phyloP scores from a whole-genome alignment of 352 stramenopile genomes.

The Globisporangium uncinulatum region DNA sequence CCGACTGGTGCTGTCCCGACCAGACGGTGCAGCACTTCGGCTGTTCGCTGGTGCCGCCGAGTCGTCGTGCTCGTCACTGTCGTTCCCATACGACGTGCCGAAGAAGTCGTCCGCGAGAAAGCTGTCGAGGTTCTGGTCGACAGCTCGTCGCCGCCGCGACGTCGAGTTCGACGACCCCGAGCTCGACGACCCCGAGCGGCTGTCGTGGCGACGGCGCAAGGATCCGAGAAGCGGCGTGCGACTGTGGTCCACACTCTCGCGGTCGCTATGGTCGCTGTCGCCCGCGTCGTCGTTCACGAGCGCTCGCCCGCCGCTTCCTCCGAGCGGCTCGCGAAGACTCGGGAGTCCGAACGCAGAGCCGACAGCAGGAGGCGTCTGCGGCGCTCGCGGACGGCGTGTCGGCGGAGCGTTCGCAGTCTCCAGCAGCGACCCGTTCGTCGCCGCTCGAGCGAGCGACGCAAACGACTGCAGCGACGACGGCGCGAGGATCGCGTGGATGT shows the following conservation, averaged over 20 bases:
- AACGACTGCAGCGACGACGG: constrained; percentile 66
- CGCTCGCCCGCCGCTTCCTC: constrained; percentile 13
- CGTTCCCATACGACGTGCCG: constrained; percentile 36
- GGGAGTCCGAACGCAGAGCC: constrained; percentile 28
- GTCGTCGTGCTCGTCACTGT: constrained; percentile 20
- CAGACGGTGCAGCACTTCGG: neutral
- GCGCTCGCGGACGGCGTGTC: constrained; percentile 10
- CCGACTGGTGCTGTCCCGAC: neutral
- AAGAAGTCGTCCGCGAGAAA: constrained; percentile 71
- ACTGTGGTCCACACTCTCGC: constrained; percentile 44
- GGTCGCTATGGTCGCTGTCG: constrained; percentile 16
- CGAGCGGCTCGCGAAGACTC: constrained; percentile 21
- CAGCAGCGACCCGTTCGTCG: constrained; percentile 6
- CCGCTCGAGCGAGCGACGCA: constrained; percentile 30
- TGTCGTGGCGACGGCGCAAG: constrained; percentile 26
- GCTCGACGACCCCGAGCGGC: constrained; percentile 14
- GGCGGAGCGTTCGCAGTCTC: constrained; percentile 2
- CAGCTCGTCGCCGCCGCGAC: constrained; percentile 21
- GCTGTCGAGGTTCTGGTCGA: constrained; percentile 31
- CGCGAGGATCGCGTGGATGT: constrained; percentile 84
- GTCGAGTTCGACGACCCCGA: constrained; percentile 13
- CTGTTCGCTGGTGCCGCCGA: constrained; percentile 14
- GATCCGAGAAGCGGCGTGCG: constrained; percentile 48
- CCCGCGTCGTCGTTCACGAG: constrained; percentile 27
- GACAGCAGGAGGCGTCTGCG: constrained; percentile 20